Base-by-base conservation (phyloP, 1,139 yeast species). In the Saccharomyces hybrid region DNA sequence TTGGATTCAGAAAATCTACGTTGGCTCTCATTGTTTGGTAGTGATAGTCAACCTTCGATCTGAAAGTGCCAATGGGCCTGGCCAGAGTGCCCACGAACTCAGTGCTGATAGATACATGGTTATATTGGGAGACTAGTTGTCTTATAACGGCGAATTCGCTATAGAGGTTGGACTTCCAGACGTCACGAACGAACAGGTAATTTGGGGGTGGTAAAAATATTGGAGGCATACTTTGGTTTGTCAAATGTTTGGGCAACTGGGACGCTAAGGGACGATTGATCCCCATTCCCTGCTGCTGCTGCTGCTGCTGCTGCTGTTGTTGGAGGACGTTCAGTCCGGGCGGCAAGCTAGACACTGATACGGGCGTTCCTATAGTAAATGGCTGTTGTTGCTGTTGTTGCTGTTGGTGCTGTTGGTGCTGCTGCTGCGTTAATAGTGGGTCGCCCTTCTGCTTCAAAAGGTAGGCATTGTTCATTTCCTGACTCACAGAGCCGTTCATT, bases 81-180 rank as follows among this genome's bases (percentile, higher is more conserved):
- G 96, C 96, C 27, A 93, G 88, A 34, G 95, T 88, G 0, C 99
- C 99, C 0, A 97, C 97, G 67, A 93, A 90, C 70, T 93, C 97
- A 57, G 95, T 91, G 64, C 91, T 86, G 53, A 84, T 84, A 2
- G 96, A 83, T 21, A 90, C 81, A 65, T 80, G 81, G 54, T 86
- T 82, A 64, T 85, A 86, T 58, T 82, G 81, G 57, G 82, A 86
- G 47, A 87, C 79, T 54, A 89, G 78, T 55, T 82, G 81, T 59
- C 96, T 80, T 58, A 91, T 80, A 14, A 82, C 73, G 55, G 82
- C 82, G 76, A 93, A 86, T 68, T 91, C 97, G 58, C 81, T 82
- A 64, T 88, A 90, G 62, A 93, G 75, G 68, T 91, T 93, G 66
- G 84, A 83, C 52, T 78, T 79, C 97, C 98, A 93, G 14, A 93